Evolutionary conservation across 495 filamentous ascomycete species (phyloP), one percentile per base, ranked within the genome.

Genomic region (Xylaria sp.): DNA sequence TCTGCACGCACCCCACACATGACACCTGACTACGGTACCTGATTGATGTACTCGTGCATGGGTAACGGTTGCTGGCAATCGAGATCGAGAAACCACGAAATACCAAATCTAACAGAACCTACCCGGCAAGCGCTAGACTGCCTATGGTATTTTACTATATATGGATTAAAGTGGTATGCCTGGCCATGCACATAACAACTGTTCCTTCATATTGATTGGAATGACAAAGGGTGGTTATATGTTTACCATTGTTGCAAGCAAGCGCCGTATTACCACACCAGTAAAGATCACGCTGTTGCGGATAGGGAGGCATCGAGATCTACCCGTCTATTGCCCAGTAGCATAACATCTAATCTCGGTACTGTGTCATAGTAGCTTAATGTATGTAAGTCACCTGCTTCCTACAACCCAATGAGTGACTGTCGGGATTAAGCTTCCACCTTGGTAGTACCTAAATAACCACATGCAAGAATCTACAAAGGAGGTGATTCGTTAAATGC

Each of bases 1-100:
- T 65, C 62, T 67, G 64, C 64, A 55, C 35, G 48, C 31, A 41
- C 64, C 55, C 64, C 64, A 26, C 48, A 66, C 37, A 43, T 37
- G 17, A 24, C 21, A 43, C 21, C 59, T 43, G 59, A 41, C 21
- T 15, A 43, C 15, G 2, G 12, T 46, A 19, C n/a, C n/a, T n/a
- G n/a, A n/a, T n/a, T n/a, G n/a, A 46, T 35, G 6, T 53, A 53
- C 50, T 59, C 37, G 17, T 3, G 26, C 2, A 55, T 33, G 24
- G 29, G 5, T 59, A 2, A 21, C 1, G 0, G 29, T 37, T 37
- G 33, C 33, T n/a, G 24, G 33, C 57, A 37, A 40, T 59, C 33
- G 33, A 37, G 2, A n/a, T 29, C 24, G 6, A 53, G 7, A 24
- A 29, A 29, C 50, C 19, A 59, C 19, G 6, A 59, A 37, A 53